Conservation (phyloP, 2,329 filamentous ascomycete genomes). For the Alternaria viburni region DNA sequence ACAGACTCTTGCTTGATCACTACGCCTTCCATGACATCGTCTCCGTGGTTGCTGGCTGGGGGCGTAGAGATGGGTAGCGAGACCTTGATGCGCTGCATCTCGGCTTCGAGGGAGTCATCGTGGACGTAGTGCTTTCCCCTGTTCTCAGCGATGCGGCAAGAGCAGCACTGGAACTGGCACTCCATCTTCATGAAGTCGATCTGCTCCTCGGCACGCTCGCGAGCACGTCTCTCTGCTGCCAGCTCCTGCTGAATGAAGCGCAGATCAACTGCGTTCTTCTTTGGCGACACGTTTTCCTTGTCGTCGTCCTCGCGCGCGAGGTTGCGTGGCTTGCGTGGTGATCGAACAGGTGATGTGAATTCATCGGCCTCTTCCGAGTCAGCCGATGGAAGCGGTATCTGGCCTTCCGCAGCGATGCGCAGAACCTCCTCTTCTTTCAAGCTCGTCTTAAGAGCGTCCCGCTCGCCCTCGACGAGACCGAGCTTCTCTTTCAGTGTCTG, state of each 20-base stretch:
- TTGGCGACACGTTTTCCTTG: slow-evolving; percentile 55
- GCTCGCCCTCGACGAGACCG: slow-evolving; percentile 73
- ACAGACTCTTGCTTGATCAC: slow-evolving; percentile 29
- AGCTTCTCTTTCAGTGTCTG: slow-evolving; percentile 68
- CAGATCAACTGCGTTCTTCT: slow-evolving; percentile 53
- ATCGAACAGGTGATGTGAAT: slow-evolving; percentile 66
- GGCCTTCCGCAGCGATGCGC: slow-evolving; percentile 74
- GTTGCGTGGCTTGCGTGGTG: slow-evolving; percentile 54
- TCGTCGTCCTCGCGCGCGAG: slow-evolving; percentile 50
- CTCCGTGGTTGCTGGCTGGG: slow-evolving; percentile 67
- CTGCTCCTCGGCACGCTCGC: slow-evolving; percentile 73
- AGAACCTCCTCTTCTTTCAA: slow-evolving; percentile 76
- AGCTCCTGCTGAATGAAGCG: slow-evolving; percentile 61
- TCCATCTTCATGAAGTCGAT: slow-evolving; percentile 79
- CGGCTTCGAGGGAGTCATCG: slow-evolving; percentile 41
- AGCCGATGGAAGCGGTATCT: slow-evolving; percentile 66
- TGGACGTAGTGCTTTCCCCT: slow-evolving; percentile 50
- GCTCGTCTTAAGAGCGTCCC: slow-evolving; percentile 74
- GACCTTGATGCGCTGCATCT: slow-evolving; percentile 50
- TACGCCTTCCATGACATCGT: slow-evolving; percentile 44
- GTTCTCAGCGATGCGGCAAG: slow-evolving; percentile 57
- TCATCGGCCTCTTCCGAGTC: slow-evolving; percentile 64
- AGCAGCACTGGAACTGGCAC: slow-evolving; percentile 71
- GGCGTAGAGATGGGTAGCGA: slow-evolving; percentile 64
- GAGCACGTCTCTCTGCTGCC: slow-evolving; percentile 61